Conservation (phyloP, 768 basidiomycete genomes). For the Lactifluus echinatus region DNA sequence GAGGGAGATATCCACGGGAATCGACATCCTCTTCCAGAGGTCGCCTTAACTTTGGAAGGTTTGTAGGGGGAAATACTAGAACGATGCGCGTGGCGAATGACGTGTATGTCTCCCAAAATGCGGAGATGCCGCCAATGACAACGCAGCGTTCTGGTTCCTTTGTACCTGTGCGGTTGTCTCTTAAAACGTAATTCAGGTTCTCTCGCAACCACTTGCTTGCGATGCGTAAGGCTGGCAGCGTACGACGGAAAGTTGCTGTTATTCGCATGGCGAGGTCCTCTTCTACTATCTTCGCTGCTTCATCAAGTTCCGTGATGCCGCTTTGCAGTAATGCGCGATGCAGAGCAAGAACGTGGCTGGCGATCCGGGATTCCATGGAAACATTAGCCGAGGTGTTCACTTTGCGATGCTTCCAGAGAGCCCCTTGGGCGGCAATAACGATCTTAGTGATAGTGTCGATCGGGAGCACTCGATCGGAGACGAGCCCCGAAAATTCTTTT, state of each 20-base stretch:
- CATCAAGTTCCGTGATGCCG: slow-evolving; percentile 52
- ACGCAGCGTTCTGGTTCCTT: slow-evolving; percentile 21
- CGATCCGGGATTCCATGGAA: slow-evolving; percentile 53
- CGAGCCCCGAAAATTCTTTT: slow-evolving; percentile 49
- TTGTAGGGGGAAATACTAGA: slow-evolving; percentile 56
- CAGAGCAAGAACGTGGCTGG: slow-evolving; percentile 59
- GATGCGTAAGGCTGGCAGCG: slow-evolving; percentile 79
- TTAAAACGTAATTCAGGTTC: slow-evolving; percentile 36
- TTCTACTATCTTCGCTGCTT: slow-evolving; percentile 45
- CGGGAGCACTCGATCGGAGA: slow-evolving; percentile 62
- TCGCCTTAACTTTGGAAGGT: slow-evolving; percentile 46
- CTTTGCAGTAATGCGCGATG: slow-evolving; percentile 56
- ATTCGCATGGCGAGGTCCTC: slow-evolving; percentile 72
- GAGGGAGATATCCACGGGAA: slow-evolving; percentile 77
- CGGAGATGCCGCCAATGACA: slow-evolving; percentile 31
- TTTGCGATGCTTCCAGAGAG: slow-evolving; percentile 80
- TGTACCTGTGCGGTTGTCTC: slow-evolving; percentile 13
- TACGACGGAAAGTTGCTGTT: slow-evolving; percentile 76
- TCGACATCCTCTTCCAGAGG: slow-evolving; percentile 89
- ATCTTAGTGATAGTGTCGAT: slow-evolving; percentile 70
- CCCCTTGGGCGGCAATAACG: slow-evolving; percentile 66
- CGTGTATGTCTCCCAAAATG: slow-evolving; percentile 69
- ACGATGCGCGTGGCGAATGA: slow-evolving; percentile 55
- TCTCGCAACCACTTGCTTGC: slow-evolving; percentile 82
- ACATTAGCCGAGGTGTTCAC: slow-evolving; percentile 39